Base-by-base conservation (phyloP, 2,329 filamentous ascomycete genomes). In the Penicillium sclerotigenum region DNA sequence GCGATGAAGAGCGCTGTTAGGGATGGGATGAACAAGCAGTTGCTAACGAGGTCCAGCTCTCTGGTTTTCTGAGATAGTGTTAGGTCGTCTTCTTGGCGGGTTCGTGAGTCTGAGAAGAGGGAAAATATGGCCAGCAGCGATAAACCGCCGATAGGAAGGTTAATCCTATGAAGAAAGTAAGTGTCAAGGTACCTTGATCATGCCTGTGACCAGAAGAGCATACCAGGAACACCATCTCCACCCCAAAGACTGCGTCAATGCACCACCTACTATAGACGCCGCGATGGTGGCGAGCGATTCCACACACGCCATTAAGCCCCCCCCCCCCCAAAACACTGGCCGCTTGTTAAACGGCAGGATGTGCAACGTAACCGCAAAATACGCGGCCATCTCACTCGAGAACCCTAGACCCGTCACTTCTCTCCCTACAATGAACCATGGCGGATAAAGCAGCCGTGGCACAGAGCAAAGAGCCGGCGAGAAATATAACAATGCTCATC, bases 221-320 rank as follows among this genome's bases (percentile, higher is more conserved):
- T 56, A 63, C 50, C 65, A 71, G 43, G 71, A 73, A 52, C 72
- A 76, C 67, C 70, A 73, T 40, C 73, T 52, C 73, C 74, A 76
- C 18, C 57, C 61, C 1, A 72, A 43, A 9, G 63, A 62, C 42
- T 75, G 61, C 18, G 68, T 74, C 16, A 75, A 55, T 13, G 64
- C 68, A 37, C 71, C 74, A 13, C 74, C 73, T 8, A 76, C 50
- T 10, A 72, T 47, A 8, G 73, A 71, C 5, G 65, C 69, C 14
- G 57, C 31, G 31, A 73, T 60, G 4, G 61, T 61, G 1, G 67
- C 66, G 9, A 71, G 28, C 4, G 60, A 62, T 50, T 71, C 65
- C 13, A 71, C 55, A 40, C 56, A 62, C 2, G 59, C 64, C 34
- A 65, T 45, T 10, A 73, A 47, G 6, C 67, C 65, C 5, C 57